Conservation (phyloP, 768 basidiomycete genomes). For the Nevesoporus exiguus region DNA sequence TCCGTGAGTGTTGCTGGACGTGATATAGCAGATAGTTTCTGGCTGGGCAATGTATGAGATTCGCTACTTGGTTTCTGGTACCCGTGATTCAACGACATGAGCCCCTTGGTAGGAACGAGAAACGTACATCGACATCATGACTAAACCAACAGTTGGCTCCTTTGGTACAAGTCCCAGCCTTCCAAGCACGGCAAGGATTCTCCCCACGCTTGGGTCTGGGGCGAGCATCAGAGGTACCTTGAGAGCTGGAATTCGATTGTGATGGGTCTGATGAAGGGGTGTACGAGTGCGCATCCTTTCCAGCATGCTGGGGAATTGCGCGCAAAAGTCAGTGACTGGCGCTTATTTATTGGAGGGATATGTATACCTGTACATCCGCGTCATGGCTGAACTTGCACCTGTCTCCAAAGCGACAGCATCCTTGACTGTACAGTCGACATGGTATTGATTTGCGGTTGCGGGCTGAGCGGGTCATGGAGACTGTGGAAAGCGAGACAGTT, state of each 20-base stretch:
- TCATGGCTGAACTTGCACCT: constrained; percentile 26
- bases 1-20: background rate
- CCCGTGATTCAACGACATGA: background rate
- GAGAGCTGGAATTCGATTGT: background rate
- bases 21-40: background rate
- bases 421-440: constrained; percentile 25
- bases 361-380: constrained; percentile 4
- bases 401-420: constrained; percentile 27
- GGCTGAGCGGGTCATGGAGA: too few species aligned
- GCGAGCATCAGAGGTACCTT: constrained; percentile 12
- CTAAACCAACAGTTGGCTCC: constrained; percentile 35
- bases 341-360: background rate
- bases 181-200: constrained; percentile 33
- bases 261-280: background rate
- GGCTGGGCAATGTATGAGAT: background rate
- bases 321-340: background rate
- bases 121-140: constrained; percentile 35
- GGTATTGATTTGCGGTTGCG: constrained; percentile 9
- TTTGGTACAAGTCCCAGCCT: constrained; percentile 35
- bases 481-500: too few species aligned
- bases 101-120: background rate
- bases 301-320: background rate
- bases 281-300: background rate
- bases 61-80: constrained; percentile 10
- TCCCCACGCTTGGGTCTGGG: constrained; percentile 23